Base-by-base conservation (phyloP, 257 asterid genomes). In the Solanum stenotomum region DNA sequence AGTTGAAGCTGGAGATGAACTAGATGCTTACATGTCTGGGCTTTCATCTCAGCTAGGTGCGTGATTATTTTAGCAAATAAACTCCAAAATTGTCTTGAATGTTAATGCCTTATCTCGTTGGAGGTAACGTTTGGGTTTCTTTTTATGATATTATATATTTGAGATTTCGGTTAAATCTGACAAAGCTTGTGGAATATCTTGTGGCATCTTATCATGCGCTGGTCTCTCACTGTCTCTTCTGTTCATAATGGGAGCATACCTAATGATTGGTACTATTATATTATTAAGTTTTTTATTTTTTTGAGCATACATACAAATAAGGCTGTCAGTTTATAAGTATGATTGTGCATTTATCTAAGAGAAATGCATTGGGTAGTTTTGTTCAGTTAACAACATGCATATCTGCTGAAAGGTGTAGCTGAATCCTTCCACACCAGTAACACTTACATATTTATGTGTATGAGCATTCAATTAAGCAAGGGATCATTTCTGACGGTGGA, bases 1-100 rank as follows among this genome's bases (percentile, higher is more conserved):
- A 65, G 44, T 82, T 70, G 97, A 91, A 89, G 91, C 93, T 75
- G 99, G 98, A 91, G 99, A 97, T 91, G 98, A 92, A 90, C 99
- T 97, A 86, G 99, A 97, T 93, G 94, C 98, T 42, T 97, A 92
- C 92, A 97, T 97, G 99, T 92, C 98, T 33, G 88, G 95, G 42
- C 95, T 97, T 89, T 97, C 99, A 89, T 92, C 99, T 92, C 98
- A 95, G 90, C 90, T 97, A 88, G 99, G 99, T 96, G 84, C 86
- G 92, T 85, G 81, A 63, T 59, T 83, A 87, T 56, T 89, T 79
- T 83, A 74, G 87, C 46, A 77, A 49, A 34, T 34, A 23, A 31
- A 34, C 83, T 76, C 65, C 65, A 35, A 35, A 83, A 20, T n/a
- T 84, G 61, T 49, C 44, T 68, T 83, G 72, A 63, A 77, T 6